Conservation (phyloP, 2,329 filamentous ascomycete species). For the Graphium sp. region DNA sequence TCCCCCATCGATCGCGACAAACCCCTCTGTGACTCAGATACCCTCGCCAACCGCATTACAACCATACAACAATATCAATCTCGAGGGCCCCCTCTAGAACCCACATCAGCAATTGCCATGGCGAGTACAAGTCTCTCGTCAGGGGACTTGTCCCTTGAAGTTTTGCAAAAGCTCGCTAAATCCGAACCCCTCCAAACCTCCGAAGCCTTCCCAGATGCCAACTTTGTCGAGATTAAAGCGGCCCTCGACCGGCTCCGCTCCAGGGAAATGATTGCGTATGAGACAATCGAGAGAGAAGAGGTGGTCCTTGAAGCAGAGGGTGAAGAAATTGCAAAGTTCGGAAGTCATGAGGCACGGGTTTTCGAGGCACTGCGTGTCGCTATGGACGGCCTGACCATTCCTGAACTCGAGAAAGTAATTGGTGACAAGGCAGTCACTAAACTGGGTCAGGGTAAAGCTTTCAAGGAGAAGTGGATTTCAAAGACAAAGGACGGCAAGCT, state of each 20-base stretch:
- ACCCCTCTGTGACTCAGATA: no score
- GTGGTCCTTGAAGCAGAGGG: constrained; percentile 60
- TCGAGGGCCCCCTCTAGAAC: neutral
- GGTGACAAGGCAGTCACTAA: constrained; percentile 60
- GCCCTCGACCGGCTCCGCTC: constrained; percentile 75
- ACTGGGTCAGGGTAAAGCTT: constrained; percentile 87
- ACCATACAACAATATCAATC: no score
- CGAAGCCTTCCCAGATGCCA: constrained; percentile 49
- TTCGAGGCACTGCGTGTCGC: constrained; percentile 58
- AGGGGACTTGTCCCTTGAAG: constrained; percentile 43
- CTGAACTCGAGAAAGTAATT: constrained; percentile 51
- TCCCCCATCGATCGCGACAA: no score
- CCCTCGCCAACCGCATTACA: no score
- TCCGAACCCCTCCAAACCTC: constrained; percentile 49
- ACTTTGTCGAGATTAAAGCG: constrained; percentile 61
- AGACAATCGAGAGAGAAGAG: constrained; percentile 67
- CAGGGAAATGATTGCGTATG: constrained; percentile 74
- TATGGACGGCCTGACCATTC: constrained; percentile 66
- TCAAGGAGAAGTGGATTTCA: constrained; percentile 60
- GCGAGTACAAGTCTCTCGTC: constrained; percentile 14
- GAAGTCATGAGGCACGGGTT: constrained; percentile 69
- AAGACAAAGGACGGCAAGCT: constrained; percentile 42
- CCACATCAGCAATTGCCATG: constrained; percentile 20
- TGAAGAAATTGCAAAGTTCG: constrained; percentile 53
- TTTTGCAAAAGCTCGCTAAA: constrained; percentile 49